A percentile compares a stretch with the other conserved stretches of the same genome.
Evolutionary conservation across 176 grass and related monocot species (phyloP).

Genomic region (Oryza glaberrima): DNA sequence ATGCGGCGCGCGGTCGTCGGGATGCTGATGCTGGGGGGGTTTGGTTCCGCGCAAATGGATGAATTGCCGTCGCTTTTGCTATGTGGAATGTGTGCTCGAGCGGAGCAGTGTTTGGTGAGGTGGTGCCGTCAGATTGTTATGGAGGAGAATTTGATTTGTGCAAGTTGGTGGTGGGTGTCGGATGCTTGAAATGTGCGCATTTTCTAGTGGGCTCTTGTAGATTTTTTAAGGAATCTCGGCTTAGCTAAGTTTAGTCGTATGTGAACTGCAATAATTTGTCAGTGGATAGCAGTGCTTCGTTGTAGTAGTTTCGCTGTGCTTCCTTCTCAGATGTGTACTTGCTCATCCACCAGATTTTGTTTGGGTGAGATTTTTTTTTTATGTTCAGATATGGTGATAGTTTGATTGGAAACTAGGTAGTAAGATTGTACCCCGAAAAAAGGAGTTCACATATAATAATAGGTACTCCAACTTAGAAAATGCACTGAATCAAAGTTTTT

Average conservation of each 20-base stretch:
- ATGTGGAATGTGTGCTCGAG: neutral
- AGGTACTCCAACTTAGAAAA: too few relatives aligned
- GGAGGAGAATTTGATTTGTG: neutral
- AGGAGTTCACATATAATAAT: too few relatives aligned
- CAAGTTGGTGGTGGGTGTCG: neutral
- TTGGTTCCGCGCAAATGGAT: neutral
- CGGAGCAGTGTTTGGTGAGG: neutral
- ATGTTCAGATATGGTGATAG: neutral
- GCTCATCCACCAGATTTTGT: neutral
- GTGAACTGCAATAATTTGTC: neutral
- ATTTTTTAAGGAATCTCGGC: neutral
- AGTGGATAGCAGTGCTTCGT: neutral
- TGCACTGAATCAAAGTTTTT: too few relatives aligned
- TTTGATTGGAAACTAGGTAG: neutral
- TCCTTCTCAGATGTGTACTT: neutral
- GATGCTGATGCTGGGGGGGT: neutral
- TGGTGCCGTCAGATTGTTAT: neutral
- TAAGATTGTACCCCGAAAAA: too few relatives aligned
- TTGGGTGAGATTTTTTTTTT: neutral
- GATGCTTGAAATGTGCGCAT: neutral
- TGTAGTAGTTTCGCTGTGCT: neutral
- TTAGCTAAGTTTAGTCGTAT: neutral
- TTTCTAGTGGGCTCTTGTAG: neutral
- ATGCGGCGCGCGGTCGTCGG: neutral
- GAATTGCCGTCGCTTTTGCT: conserved; percentile 3